Evolutionary conservation across 2,329 filamentous ascomycete species (phyloP), one percentile per base, ranked within the genome.

Genomic region (Colletotrichum agaves): DNA sequence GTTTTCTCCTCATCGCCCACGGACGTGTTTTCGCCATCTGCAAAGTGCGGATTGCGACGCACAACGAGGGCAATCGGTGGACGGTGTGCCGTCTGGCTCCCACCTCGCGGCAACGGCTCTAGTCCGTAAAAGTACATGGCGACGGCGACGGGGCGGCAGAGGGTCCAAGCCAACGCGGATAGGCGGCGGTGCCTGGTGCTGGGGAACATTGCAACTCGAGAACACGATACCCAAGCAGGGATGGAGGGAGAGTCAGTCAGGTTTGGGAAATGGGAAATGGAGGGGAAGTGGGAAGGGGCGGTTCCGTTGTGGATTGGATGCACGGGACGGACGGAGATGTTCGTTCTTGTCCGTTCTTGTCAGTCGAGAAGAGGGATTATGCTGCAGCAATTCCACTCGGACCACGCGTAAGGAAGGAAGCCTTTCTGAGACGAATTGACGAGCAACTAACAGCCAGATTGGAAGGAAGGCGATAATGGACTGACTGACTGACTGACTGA

Each of bases 321-420:
- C 60, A 63, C 61, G 55, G 65, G 65, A 68, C 23, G 37, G 61
- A 67, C 63, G 50, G 63, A 67, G 59, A 67, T 67, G 58, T n/a
- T n/a, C n/a, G n/a, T n/a, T n/a, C n/a, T n/a, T n/a, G n/a, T 19
- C 43, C 12, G 49, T 52, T 53, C 5, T 41, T 53, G 53, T 53
- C 53, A 55, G 49, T 64, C 41, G 7, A 6, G 35, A 59, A 35
- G 52, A 64, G 61, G 61, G 65, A 64, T 44, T n/a, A 68, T 68
- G 61, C 65, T 59, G 47, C 58, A 27, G 31, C 49, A 59, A 37
- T 47, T 8, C 6, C 37, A 39, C 19, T 44, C 47, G 47, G 31
- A 47, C 61, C 37, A 52, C 52, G 50, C 50, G 37, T 27, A 19
- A 2, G 27, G 44, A 61, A 56, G 27, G 27, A 27, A 27, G 6